Conservation (phyloP, 495 filamentous ascomycete species). For the Hyaloscypha finlandica region DNA sequence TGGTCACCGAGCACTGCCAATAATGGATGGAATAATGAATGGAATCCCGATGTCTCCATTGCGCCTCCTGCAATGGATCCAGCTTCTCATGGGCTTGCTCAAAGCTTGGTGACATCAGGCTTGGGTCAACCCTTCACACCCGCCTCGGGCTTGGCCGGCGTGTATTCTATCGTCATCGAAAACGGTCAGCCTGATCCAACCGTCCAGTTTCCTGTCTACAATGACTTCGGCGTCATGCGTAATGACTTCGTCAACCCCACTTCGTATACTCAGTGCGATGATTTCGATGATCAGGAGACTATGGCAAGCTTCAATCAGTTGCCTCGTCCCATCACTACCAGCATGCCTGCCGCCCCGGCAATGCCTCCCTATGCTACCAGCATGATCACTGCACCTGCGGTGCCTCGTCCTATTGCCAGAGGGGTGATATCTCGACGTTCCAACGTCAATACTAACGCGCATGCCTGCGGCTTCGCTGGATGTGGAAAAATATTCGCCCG, state of each 20-base stretch:
- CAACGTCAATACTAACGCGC: conserved; percentile 21
- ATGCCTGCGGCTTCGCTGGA: conserved; percentile 16
- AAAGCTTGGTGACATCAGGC: conserved; percentile 18
- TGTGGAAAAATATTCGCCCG: conserved; percentile 18
- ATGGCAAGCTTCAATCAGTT: conserved; percentile 20
- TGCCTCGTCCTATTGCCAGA: conserved; percentile 21
- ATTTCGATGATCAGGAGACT: conserved; percentile 17
- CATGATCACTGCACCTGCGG: conserved; percentile 20
- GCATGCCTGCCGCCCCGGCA: conserved; percentile 16
- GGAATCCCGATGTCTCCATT: conserved; percentile 13
- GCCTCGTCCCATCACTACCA: conserved; percentile 19
- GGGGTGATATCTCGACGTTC: conserved; percentile 21
- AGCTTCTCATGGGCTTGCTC: conserved; percentile 16
- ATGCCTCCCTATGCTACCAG: conserved; percentile 17
- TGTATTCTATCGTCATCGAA: conserved; percentile 16
- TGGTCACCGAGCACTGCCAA: conserved; percentile 15
- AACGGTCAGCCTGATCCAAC: conserved; percentile 22
- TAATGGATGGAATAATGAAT: conserved; percentile 9
- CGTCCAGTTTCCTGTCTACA: conserved; percentile 21
- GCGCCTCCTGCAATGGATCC: conserved; percentile 13
- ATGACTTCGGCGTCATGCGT: conserved; percentile 17
- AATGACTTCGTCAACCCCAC: conserved; percentile 16
- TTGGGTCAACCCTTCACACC: conserved; percentile 14
- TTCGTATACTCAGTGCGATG: conserved; percentile 15
- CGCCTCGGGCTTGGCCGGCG: conserved; percentile 9